These are phyloP conservation scores for Aschersonia sp. DNA, from an alignment of 2,329 filamentous ascomycete genomes.

Conservation along the genomic window DNA sequence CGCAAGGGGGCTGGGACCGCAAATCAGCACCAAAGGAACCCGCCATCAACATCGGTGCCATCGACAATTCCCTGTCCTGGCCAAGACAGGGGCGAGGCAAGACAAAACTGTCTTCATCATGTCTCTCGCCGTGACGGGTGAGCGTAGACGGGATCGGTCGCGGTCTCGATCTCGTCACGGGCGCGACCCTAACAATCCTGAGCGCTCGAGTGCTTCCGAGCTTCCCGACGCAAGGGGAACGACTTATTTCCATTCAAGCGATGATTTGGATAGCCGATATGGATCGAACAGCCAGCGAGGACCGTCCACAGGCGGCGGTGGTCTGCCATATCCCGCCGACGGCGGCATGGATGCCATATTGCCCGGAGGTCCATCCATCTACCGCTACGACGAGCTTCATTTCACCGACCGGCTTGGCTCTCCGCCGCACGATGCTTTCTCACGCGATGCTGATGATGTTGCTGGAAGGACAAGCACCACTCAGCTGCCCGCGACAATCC, in stretches of 20 bases:
- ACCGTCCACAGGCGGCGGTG: slow-evolving; percentile 11
- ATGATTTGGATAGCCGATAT: slow-evolving; percentile 24
- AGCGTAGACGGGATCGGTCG: slow-evolving; percentile 29
- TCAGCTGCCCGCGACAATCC: slow-evolving; percentile 18
- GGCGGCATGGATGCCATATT: slow-evolving; percentile 21
- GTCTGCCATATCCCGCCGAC: slow-evolving; percentile 24
- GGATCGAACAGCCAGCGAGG: slow-evolving; percentile 15
- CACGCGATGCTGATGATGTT: slow-evolving; percentile 18
- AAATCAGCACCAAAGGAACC: too few species aligned
- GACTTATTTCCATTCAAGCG: slow-evolving; percentile 25
- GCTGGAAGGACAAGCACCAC: slow-evolving; percentile 13
- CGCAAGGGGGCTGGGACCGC: too few species aligned
- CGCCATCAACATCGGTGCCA: too few species aligned
- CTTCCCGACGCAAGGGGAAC: slow-evolving; percentile 27
- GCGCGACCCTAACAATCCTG: slow-evolving; percentile 15
- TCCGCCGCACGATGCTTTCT: slow-evolving; percentile 19
- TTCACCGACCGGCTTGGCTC: slow-evolving; percentile 19
- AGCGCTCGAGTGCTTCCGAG: slow-evolving; percentile 14
- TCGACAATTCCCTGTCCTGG: too few species aligned
- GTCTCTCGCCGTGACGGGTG: slow-evolving; percentile 36
- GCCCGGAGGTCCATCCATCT: slow-evolving; percentile 19
- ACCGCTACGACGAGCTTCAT: slow-evolving; percentile 23
- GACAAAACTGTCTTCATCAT: slow-evolving; percentile 16
- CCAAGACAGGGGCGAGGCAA: too few species aligned
- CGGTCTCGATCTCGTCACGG: slow-evolving; percentile 28